Evolutionary conservation across 805 yeast species (phyloP).

Genomic region (Naumovozyma dairenensis): DNA sequence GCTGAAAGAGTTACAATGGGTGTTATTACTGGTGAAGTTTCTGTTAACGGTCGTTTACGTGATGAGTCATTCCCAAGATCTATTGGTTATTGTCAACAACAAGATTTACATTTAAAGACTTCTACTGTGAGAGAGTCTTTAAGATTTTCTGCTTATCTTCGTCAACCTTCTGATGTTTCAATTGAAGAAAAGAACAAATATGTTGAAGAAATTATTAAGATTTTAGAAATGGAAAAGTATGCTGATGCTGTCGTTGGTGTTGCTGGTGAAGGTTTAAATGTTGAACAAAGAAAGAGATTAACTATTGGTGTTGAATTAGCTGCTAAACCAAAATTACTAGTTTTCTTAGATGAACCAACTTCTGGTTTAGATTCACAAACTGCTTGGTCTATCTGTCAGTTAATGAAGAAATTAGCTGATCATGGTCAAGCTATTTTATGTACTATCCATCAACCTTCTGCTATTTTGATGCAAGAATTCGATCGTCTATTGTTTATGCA

Average conservation of each 20-base stretch:
- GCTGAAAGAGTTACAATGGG: slow-evolving; percentile 65
- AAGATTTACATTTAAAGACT: slow-evolving; percentile 57
- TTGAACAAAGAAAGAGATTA: slow-evolving; percentile 52
- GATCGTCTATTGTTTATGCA: slow-evolving; percentile 65
- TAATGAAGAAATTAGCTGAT: slow-evolving; percentile 49
- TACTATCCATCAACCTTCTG: slow-evolving; percentile 84
- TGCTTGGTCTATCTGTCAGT: slow-evolving; percentile 55
- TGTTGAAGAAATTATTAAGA: slow-evolving; percentile 53
- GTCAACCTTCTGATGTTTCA: slow-evolving; percentile 50
- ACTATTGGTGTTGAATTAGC: slow-evolving; percentile 61
- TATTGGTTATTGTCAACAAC: slow-evolving; percentile 71
- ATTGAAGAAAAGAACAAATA: slow-evolving; percentile 49
- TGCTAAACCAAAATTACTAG: slow-evolving; percentile 50
- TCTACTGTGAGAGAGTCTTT: slow-evolving; percentile 68
- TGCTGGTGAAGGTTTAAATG: slow-evolving; percentile 60
- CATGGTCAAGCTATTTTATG: slow-evolving; percentile 58
- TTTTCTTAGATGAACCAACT: slow-evolving; percentile 60
- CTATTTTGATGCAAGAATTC: slow-evolving; percentile 64
- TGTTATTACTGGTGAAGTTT: slow-evolving; percentile 56
- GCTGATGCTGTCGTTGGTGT: slow-evolving; percentile 70
- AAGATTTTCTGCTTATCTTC: slow-evolving; percentile 52
- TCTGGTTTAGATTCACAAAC: slow-evolving; percentile 63
- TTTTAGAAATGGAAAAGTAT: slow-evolving; percentile 53
- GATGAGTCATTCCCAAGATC: slow-evolving; percentile 51
- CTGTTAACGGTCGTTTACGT: slow-evolving; percentile 53